These are phyloP conservation scores for Cladosporium sp. DNA, from an alignment of 2,329 filamentous ascomycete genomes.

Conservation along the genomic window DNA sequence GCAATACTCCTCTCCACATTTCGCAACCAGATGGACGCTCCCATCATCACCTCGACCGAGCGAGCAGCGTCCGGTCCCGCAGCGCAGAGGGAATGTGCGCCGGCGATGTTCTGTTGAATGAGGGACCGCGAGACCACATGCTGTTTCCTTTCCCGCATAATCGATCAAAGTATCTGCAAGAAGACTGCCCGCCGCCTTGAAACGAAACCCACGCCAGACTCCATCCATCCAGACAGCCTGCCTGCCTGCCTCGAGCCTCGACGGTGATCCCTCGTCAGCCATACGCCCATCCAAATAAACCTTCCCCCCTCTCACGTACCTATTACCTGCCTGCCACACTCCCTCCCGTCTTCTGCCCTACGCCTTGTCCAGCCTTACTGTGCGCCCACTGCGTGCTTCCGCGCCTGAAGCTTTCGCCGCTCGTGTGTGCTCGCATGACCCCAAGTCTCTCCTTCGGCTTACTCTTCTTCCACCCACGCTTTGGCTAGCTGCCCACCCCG, in stretches of 20 bases:
- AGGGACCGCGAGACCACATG: conserved; percentile 4
- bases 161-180: conserved; percentile 5
- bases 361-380: conserved; percentile 19
- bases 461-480: conserved; percentile 15
- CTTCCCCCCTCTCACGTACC: background rate
- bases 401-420: conserved; percentile 15
- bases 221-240: background rate
- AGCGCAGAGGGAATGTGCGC: conserved; percentile 17
- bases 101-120: conserved; percentile 10
- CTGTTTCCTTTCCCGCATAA: conserved; percentile 7
- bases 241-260: background rate
- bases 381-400: conserved; percentile 17
- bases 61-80: conserved; percentile 11
- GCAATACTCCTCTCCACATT: conserved; percentile 19
- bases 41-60: conserved; percentile 16
- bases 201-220: background rate
- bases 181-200: conserved; percentile 1
- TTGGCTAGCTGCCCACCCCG: conserved; percentile 11
- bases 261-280: conserved; percentile 1
- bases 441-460: conserved; percentile 12
- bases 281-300: conserved; percentile 9
- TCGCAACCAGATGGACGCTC: conserved; percentile 18
- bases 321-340: conserved; percentile 11
- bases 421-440: conserved; percentile 18
- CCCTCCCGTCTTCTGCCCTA: conserved; percentile 14